These are phyloP conservation scores for Cyclostephanos tholiformis DNA, from an alignment of 108 stramenopile species.

Conservation along the genomic window DNA sequence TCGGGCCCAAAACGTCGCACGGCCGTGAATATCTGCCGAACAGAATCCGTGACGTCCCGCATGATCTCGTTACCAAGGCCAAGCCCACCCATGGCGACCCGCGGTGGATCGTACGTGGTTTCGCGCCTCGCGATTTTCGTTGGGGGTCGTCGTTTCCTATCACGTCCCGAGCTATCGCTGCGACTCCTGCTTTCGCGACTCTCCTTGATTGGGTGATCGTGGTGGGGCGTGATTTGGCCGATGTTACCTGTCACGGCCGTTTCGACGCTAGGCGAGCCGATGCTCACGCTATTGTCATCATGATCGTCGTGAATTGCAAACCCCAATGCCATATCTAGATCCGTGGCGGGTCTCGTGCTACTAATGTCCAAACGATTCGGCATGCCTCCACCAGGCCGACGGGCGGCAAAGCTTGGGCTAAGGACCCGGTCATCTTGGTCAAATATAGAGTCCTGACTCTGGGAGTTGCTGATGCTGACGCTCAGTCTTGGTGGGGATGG, in stretches of 20 bases:
- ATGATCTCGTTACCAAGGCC: slow-evolving; percentile 6
- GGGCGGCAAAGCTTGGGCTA: background rate
- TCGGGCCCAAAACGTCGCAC: slow-evolving; percentile 19
- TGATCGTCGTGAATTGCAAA: background rate
- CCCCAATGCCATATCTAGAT: slow-evolving; percentile 7
- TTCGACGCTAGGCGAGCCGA: background rate
- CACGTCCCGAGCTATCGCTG: background rate
- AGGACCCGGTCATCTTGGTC: no score
- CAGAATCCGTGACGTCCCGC: slow-evolving; percentile 9
- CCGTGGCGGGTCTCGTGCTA: background rate
- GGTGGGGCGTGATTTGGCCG: background rate
- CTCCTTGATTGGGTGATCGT: background rate
- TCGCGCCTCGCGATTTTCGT: background rate
- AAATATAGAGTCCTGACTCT: no score
- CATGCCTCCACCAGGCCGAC: background rate
- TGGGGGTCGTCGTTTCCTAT: background rate
- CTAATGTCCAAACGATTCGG: background rate
- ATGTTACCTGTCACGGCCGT: slow-evolving; percentile 27
- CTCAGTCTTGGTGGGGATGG: no score
- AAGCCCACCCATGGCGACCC: slow-evolving; percentile 13
- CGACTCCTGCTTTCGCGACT: background rate
- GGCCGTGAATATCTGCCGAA: slow-evolving; percentile 18
- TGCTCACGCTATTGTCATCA: slow-evolving; percentile 4
- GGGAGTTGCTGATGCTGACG: no score
- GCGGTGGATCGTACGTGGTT: background rate